Evolutionary conservation across 73 alveolate genomes (phyloP), one percentile per base, ranked within the genome.

Genomic region (Breviolum minutum): DNA sequence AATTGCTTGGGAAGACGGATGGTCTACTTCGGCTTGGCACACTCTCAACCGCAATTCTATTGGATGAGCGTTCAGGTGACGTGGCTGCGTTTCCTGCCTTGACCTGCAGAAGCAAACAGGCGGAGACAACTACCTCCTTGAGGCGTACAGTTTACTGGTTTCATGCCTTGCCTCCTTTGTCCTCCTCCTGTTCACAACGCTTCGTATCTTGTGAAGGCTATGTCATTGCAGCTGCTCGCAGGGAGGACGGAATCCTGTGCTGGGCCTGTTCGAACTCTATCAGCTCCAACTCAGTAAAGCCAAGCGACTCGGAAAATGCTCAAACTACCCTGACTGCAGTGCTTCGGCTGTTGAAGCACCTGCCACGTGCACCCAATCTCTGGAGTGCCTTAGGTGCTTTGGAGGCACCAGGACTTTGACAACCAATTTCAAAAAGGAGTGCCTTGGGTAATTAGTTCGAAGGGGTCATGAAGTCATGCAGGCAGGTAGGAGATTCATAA

Each of bases 361-460:
- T 90, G 84, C 96, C 96, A 12, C 27, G 96, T 17, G 96, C 96
- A 9, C 85, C 96, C 11, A 80, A 71, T 60, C 87, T 90, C 8
- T 90, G 96, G 96, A 90, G 96, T 54, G 80, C 96, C 12, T 30
- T 90, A n/a, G 96, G 96, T 27, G 96, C 87, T 9, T 30, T 90
- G 96, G 96, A 90, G 64, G 80, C 96, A 12, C 96, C 96, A 5
- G 69, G 73, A 24, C 74, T 61, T 73, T 82, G 19, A 9, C 70
- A 73, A 30, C 11, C 48, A 48, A 40, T 9, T 27, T 27, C 10
- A 76, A 79, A 32, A 79, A 71, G 26, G 81, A 12, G 81, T 71
- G 81, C 81, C 26, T 12, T 71, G 54, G 54, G 54, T 40, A 40
- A n/a, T n/a, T n/a, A n/a, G n/a, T n/a, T n/a, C n/a, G n/a, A n/a